Evolutionary conservation across 1,139 yeast species (phyloP), one percentile per base, ranked within the genome.

Genomic region (Saccharomyces hybrid): DNA sequence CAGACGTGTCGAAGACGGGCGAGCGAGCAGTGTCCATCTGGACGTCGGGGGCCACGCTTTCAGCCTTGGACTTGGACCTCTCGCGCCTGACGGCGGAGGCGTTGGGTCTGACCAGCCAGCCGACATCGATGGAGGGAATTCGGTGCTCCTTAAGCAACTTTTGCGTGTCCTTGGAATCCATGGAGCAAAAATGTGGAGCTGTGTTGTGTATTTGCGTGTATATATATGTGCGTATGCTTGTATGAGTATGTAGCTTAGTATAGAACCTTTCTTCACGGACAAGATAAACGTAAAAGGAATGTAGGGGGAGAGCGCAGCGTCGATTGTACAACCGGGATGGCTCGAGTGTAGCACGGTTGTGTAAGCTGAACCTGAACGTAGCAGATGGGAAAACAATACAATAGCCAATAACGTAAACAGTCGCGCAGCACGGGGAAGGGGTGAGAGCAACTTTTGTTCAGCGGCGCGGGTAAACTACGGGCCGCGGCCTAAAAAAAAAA

Each of bases 111-210:
- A 50, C 47, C 27, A 50, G 29, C 52, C 52, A 50, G 19, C 49
- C 49, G 12, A 50, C 49, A 42, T 50, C 52, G 8, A 46, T 46
- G 48, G 29, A 38, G 24, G 26, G 52, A 48, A 42, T 19, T 21
- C 47, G 48, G 48, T 50, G 48, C 52, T 59, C 55, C 42, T 58
- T 58, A 21, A 64, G 51, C 38, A 59, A 48, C 27, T 55, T 57
- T 44, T 60, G 57, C 24, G 63, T 54, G 49, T 58, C 57, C 31
- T 56, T 54, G 44, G 59, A 34, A 46, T 54, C 54, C 58, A 56
- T 56, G 16, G 11, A n/a, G n/a, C 27, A 38, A 16, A 38, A 16
- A 21, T 26, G 21, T 49, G 9, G 26, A 14, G 26, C 50, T 42
- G 29, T 28, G 46, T 48, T 42, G 26, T 34, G 19, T 51, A 16